Conservation (phyloP, 768 basidiomycete genomes). For the Lentinula aciculospora region DNA sequence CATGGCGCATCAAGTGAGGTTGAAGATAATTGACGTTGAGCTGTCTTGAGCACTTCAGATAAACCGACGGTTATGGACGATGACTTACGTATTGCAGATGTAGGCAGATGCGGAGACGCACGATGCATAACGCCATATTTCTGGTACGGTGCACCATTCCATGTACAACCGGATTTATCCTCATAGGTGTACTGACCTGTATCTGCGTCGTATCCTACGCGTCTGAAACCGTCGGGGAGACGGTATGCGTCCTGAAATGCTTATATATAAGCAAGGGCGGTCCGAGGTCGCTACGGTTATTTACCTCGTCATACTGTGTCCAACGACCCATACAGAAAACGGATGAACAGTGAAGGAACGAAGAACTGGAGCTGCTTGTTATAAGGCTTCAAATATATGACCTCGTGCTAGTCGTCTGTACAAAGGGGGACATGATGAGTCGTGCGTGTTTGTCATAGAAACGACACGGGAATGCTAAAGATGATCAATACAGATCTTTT, state of each 20-base stretch:
- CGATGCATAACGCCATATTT: not conserved
- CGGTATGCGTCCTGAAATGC: slow-evolving; percentile 27
- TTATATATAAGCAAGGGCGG: too few relatives aligned
- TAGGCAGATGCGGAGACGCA: not conserved
- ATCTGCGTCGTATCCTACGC: slow-evolving; percentile 51
- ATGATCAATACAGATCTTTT: too few relatives aligned
- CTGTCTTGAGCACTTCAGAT: not conserved
- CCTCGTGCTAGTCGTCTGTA: too few relatives aligned
- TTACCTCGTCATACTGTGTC: slow-evolving; percentile 30
- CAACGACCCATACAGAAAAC: slow-evolving; percentile 29
- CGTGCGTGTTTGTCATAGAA: not conserved
- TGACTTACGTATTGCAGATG: not conserved
- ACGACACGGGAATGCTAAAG: too few relatives aligned
- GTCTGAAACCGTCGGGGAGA: slow-evolving; percentile 40
- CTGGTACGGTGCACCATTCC: not conserved
- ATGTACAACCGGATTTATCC: slow-evolving; percentile 20
- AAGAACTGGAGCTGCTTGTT: not conserved
- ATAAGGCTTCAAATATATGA: too few relatives aligned
- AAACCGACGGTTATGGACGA: not conserved
- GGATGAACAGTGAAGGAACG: too few relatives aligned
- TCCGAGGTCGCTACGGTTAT: slow-evolving; percentile 1
- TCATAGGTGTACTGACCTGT: slow-evolving; percentile 41
- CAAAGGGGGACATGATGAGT: too few relatives aligned
- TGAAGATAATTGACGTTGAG: not conserved
- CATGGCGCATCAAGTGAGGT: not conserved